Conservation (phyloP, 2,329 filamentous ascomycete genomes). For the Cryphonectria radicalis region DNA sequence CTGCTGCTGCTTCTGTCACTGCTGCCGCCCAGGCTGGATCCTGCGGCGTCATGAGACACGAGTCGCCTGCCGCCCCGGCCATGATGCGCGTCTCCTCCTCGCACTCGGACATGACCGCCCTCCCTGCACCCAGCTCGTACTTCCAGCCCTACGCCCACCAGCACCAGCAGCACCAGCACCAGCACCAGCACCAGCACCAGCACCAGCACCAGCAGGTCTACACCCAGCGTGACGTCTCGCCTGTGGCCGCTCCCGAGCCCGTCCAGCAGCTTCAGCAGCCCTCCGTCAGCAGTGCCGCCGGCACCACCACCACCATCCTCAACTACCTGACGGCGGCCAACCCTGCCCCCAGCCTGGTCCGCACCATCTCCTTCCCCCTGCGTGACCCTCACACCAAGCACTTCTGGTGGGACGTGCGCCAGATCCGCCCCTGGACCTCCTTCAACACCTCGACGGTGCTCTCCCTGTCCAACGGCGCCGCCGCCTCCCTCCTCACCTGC, state of each 20-base stretch:
- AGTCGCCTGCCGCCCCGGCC: slow-evolving; percentile 33
- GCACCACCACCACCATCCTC: slow-evolving; percentile 70
- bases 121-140: slow-evolving; percentile 40
- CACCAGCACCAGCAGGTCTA: slow-evolving; percentile 40
- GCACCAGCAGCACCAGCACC: slow-evolving; percentile 26
- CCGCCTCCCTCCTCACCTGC: slow-evolving; percentile 67
- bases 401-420: slow-evolving; percentile 96
- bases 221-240: slow-evolving; percentile 48
- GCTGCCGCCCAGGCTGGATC: slow-evolving; percentile 33
- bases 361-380: slow-evolving; percentile 72
- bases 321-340: slow-evolving; percentile 80
- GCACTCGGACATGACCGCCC: slow-evolving; percentile 40
- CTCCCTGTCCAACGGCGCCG: slow-evolving; percentile 71
- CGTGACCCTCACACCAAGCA: slow-evolving; percentile 73
- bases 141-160: slow-evolving; percentile 43
- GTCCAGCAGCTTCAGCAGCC: slow-evolving; percentile 42
- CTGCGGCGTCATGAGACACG: slow-evolving; percentile 33
- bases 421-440: slow-evolving; percentile 79
- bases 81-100: slow-evolving; percentile 34
- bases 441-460: slow-evolving; percentile 77
- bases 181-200: slow-evolving; percentile 27
- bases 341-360: slow-evolving; percentile 80
- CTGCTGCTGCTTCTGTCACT: slow-evolving; percentile 25
- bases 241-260: slow-evolving; percentile 44
- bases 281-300: slow-evolving; percentile 39